A percentile compares a stretch with the other conserved stretches of the same genome.
These are phyloP conservation scores for Chlorella sp. DNA, from an alignment of 139 green algal genomes.

Conservation along the genomic window DNA sequence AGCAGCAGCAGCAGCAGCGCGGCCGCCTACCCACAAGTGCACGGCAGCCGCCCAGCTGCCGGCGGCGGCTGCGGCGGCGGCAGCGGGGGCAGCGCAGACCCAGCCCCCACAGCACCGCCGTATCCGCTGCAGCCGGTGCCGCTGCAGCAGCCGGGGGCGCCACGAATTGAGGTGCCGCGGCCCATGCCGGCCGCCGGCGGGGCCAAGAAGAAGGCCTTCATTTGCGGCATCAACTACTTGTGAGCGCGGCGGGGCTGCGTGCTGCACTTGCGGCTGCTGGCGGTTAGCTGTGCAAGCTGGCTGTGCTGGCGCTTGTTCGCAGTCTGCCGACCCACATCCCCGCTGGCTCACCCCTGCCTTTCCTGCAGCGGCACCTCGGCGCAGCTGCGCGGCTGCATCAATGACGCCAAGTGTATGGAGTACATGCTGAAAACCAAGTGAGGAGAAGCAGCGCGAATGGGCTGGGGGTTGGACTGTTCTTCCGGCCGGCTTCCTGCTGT, in stretches of 20 bases:
- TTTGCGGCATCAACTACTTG: slow-evolving; percentile 53
- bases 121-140: neutral
- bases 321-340: too few species aligned
- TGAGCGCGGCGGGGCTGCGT: slow-evolving; percentile 2
- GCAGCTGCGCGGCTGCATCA: slow-evolving; percentile 62
- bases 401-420: slow-evolving; percentile 59
- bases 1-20: neutral
- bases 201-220: slow-evolving; percentile 43
- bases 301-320: too few species aligned
- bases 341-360: neutral
- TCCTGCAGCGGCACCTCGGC: slow-evolving; percentile 38
- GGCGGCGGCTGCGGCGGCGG: neutral
- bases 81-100: too few species aligned
- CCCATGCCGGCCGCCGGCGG: slow-evolving; percentile 29
- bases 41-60: neutral
- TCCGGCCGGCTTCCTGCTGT: too few species aligned
- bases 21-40: slow-evolving; percentile 2
- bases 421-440: slow-evolving; percentile 41
- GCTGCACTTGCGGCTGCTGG: too few species aligned
- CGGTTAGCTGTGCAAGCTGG: too few species aligned
- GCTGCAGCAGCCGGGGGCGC: neutral
- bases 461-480: too few species aligned
- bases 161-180: neutral
- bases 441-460: neutral
- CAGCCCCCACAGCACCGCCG: neutral